A percentile compares a stretch with the other conserved stretches of the same genome.
These are phyloP conservation scores for Heterobasidion parviporum DNA, from an alignment of 1,284 basidiomycete species.

Conservation along the genomic window DNA sequence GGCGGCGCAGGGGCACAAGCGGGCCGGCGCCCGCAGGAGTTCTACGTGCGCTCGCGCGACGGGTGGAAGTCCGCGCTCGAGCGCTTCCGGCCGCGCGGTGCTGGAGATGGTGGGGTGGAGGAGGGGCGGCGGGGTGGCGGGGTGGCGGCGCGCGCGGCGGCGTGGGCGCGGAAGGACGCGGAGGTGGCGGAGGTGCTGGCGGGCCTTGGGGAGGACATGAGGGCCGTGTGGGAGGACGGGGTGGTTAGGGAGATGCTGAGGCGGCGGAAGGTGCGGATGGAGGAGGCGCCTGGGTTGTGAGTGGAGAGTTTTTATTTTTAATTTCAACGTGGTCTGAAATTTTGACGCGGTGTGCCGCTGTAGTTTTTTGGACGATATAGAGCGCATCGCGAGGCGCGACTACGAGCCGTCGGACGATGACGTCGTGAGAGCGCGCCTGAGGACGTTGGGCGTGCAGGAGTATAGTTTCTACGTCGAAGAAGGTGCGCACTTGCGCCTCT, in stretches of 20 bases:
- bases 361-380: slow-evolving; percentile 60
- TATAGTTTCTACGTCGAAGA: slow-evolving; percentile 60
- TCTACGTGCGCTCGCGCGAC: slow-evolving; percentile 49
- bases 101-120: not conserved
- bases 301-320: slow-evolving; percentile 18
- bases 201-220: slow-evolving; percentile 52
- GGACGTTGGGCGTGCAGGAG: slow-evolving; percentile 69
- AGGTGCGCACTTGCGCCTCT: slow-evolving; percentile 29
- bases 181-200: slow-evolving; percentile 41
- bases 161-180: slow-evolving; percentile 27
- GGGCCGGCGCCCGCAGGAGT: slow-evolving; percentile 30
- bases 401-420: slow-evolving; percentile 61
- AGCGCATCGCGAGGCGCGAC: slow-evolving; percentile 41
- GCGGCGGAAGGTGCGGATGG: slow-evolving; percentile 38
- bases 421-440: slow-evolving; percentile 56
- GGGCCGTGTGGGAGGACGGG: slow-evolving; percentile 50
- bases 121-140: slow-evolving; percentile 2
- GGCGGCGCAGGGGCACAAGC: slow-evolving; percentile 2
- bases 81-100: slow-evolving; percentile 27
- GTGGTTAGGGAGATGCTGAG: slow-evolving; percentile 42
- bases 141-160: slow-evolving; percentile 4
- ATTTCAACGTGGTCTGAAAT: not conserved
- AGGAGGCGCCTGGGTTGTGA: slow-evolving; percentile 59
- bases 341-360: not conserved
- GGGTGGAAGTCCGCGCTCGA: slow-evolving; percentile 56